These are phyloP conservation scores for Golubevia pallescens DNA, from an alignment of 1,284 basidiomycete species.

Conservation along the genomic window DNA sequence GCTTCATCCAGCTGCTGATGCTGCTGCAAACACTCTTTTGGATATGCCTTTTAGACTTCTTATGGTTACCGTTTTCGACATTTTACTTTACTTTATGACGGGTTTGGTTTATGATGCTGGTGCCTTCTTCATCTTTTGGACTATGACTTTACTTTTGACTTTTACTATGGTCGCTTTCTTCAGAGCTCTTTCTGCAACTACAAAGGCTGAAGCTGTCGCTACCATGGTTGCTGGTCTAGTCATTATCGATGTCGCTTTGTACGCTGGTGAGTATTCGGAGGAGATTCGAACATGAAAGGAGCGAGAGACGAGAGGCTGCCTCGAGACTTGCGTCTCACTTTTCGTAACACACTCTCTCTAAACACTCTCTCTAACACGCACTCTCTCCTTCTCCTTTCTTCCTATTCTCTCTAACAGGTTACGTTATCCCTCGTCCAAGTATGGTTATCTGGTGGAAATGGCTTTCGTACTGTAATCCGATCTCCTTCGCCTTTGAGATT, in stretches of 20 bases:
- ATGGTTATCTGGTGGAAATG: slow-evolving; percentile 56
- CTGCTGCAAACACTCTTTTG: slow-evolving; percentile 35
- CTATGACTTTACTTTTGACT: slow-evolving; percentile 21
- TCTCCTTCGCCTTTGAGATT: slow-evolving; percentile 46
- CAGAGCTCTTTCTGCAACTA: slow-evolving; percentile 29
- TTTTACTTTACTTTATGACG: slow-evolving; percentile 53
- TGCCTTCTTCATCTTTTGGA: slow-evolving; percentile 47
- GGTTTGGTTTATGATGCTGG: slow-evolving; percentile 27
- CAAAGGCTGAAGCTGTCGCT: slow-evolving; percentile 26
- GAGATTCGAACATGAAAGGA: too few relatives aligned
- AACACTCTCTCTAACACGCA: too few relatives aligned
- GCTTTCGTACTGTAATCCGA: slow-evolving; percentile 52
- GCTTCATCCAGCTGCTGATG: slow-evolving; percentile 41
- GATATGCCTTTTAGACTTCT: slow-evolving; percentile 44
- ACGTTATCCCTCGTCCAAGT: slow-evolving; percentile 42
- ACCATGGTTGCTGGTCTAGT: slow-evolving; percentile 43
- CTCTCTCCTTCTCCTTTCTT: too few relatives aligned
- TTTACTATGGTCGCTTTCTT: slow-evolving; percentile 51
- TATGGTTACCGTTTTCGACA: slow-evolving; percentile 26
- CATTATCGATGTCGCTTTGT: slow-evolving; percentile 37
- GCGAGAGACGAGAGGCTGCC: too few relatives aligned
- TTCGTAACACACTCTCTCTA: too few relatives aligned
- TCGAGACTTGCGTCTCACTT: too few relatives aligned
- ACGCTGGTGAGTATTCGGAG: too few relatives aligned
- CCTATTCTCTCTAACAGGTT: slow-evolving; percentile 16